phyloP scores from a whole-genome alignment of 306 rosid species.

The Ochetophila trinervis region DNA sequence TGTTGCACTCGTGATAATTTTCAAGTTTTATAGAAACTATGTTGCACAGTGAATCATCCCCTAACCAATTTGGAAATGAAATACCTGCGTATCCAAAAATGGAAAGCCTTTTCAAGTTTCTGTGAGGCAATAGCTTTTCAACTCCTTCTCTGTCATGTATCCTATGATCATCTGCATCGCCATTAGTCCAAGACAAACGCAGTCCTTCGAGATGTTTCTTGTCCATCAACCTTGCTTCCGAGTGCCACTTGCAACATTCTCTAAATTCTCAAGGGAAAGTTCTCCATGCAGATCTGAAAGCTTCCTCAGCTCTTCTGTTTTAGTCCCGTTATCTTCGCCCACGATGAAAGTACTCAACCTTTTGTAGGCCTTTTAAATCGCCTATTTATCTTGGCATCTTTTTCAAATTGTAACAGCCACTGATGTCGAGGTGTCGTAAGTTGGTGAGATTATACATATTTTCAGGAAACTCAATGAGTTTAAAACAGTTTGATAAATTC shows the following conservation, averaged over 20 bases:
- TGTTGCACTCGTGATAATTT: too few species aligned
- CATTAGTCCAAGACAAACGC: neutral
- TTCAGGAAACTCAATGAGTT: conserved; percentile 6
- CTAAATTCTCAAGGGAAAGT: too few species aligned
- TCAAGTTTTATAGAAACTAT: too few species aligned
- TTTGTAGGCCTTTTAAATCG: conserved; percentile 8
- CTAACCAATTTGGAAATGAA: too few species aligned
- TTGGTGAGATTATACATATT: conserved; percentile 9
- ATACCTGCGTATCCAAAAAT: too few species aligned
- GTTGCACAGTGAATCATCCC: too few species aligned
- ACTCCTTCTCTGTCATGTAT: neutral
- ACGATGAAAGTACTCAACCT: neutral
- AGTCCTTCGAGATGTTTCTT: too few species aligned
- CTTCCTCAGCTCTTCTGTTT: neutral
- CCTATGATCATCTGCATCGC: conserved; percentile 10
- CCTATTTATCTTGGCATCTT: too few species aligned
- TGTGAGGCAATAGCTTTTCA: too few species aligned
- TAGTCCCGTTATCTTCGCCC: neutral
- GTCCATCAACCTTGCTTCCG: too few species aligned
- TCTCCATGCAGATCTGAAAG: neutral
- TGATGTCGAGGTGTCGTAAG: conserved; percentile 14
- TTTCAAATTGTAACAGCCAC: neutral
- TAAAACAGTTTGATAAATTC: neutral
- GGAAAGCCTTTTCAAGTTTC: too few species aligned
- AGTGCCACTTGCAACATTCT: too few species aligned